Percentiles rank a stretch among this genome's conserved stretches.
Evolutionary conservation across 2,329 filamentous ascomycete species (phyloP).

Genomic region (Hypoxylon sp.): DNA sequence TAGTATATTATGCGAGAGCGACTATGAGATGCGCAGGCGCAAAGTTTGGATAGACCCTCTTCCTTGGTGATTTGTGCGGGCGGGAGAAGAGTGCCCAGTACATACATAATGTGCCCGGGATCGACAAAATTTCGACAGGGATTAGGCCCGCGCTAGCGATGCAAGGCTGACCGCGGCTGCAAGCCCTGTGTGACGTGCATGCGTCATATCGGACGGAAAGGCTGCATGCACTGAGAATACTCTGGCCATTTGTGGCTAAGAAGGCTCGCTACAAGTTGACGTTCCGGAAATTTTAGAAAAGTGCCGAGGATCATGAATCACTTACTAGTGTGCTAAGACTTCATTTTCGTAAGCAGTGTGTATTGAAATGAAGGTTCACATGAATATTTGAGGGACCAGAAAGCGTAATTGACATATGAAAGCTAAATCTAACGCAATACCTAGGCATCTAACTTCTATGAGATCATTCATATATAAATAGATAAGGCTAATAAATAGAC

Average conservation of each 20-base stretch:
- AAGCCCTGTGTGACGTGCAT: slow-evolving; percentile 28
- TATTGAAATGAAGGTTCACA: too few species aligned
- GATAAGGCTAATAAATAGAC: too few species aligned
- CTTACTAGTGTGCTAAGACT: too few species aligned
- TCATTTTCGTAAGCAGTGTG: too few species aligned
- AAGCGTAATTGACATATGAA: too few species aligned
- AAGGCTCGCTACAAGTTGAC: neutral
- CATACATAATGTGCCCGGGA: slow-evolving; percentile 1
- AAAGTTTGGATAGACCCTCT: neutral
- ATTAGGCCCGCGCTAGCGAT: slow-evolving; percentile 30
- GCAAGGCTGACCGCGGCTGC: slow-evolving; percentile 43
- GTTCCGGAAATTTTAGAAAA: too few species aligned
- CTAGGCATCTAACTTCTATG: too few species aligned
- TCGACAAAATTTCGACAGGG: slow-evolving; percentile 42
- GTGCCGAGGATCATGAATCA: too few species aligned
- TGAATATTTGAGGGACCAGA: too few species aligned
- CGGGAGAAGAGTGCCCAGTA: slow-evolving; percentile 1
- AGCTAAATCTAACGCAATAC: too few species aligned
- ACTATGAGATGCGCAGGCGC: slow-evolving; percentile 14
- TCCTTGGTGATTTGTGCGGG: slow-evolving; percentile 26
- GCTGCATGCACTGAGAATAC: slow-evolving; percentile 33
- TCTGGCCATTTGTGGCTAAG: neutral
- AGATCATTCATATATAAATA: too few species aligned
- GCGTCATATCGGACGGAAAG: slow-evolving; percentile 48
- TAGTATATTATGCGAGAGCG: slow-evolving; percentile 31